Evolutionary conservation across 495 filamentous ascomycete species (phyloP).

Genomic region (Oidiodendron maius): DNA sequence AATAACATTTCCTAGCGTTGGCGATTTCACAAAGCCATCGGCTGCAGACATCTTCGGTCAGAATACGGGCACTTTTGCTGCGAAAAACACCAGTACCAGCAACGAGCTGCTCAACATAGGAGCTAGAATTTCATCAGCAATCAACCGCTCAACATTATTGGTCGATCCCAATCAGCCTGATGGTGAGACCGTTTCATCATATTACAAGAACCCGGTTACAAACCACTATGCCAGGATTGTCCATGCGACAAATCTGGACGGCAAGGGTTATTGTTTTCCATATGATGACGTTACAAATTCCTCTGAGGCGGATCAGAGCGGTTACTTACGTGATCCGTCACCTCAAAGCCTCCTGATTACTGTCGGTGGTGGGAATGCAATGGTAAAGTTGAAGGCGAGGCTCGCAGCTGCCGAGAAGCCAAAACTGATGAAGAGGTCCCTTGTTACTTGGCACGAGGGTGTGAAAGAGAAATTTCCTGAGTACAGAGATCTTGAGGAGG

Average conservation of each 20-base stretch:
- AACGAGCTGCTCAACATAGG: constrained; percentile 43
- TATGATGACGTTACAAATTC: constrained; percentile 67
- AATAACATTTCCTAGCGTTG: constrained; percentile 45
- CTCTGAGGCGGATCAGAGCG: constrained; percentile 54
- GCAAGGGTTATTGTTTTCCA: constrained; percentile 66
- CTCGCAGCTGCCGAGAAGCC: background rate
- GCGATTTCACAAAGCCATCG: constrained; percentile 48
- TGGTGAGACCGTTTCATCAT: constrained; percentile 32
- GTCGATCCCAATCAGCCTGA: constrained; percentile 42
- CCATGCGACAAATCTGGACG: constrained; percentile 54
- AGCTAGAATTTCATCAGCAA: constrained; percentile 60
- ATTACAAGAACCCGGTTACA: constrained; percentile 51
- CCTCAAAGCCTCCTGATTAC: constrained; percentile 55
- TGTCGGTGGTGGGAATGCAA: constrained; percentile 46
- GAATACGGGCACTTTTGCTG: constrained; percentile 57
- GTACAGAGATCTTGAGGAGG: constrained; percentile 10
- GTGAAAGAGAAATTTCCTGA: background rate
- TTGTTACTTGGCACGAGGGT: constrained; percentile 5
- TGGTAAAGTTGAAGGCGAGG: background rate
- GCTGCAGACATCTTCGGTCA: constrained; percentile 63
- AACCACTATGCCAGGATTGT: constrained; percentile 68
- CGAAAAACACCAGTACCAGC: constrained; percentile 27
- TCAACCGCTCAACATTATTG: constrained; percentile 62
- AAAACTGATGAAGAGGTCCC: constrained; percentile 7
- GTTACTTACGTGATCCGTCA: constrained; percentile 51